Evolutionary conservation across 192 early-diverging fungal species (phyloP), one percentile per base, ranked within the genome.

Genomic region (Rhizophagus prolifer): DNA sequence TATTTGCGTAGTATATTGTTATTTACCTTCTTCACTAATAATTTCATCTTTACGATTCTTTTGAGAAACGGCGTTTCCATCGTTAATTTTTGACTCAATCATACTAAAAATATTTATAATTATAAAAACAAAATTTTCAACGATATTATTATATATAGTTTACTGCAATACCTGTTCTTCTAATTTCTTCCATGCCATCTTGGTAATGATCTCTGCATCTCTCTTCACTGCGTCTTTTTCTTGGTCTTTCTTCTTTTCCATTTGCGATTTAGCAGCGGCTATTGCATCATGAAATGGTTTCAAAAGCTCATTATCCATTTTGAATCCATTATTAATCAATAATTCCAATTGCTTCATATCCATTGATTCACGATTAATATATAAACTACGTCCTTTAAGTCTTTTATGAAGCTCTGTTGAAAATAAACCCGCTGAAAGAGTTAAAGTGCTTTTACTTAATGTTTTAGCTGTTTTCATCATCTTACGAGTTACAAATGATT

Each of bases 111-210:
- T 0, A 34, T 34, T 34, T 19, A 67, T 31, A 2, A 38, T 38
- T n/a, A 67, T 23, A 36, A 23, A 9, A 30, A 31, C 25, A n/a
- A 41, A 9, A 2, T 31, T 19, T 36, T n/a, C 21, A 67, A 3
- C 13, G 0, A 38, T 8, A 7, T n/a, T 31, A n/a, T 44, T 36
- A 38, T 38, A 38, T 21, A 38, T 34, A n/a, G 1, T 0, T 31
- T 9, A 23, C 25, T 10, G 13, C 4, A n/a, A n/a, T 73, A 73
- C 71, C 71, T 73, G n/a, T 73, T 59, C 31, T 58, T 34, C 60
- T 38, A 73, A 73, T 2, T 12, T 36, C 13, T 36, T 46, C 71
- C 47, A 60, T 9, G 16, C 28, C 31, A 73, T 59, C 10, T 38
- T 61, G 21, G 23, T 6, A 16, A 73, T 38, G 10, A 60, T 34